Evolutionary conservation across 2,329 filamentous ascomycete genomes (phyloP).

Genomic region (Paraconiothyrium sp.): DNA sequence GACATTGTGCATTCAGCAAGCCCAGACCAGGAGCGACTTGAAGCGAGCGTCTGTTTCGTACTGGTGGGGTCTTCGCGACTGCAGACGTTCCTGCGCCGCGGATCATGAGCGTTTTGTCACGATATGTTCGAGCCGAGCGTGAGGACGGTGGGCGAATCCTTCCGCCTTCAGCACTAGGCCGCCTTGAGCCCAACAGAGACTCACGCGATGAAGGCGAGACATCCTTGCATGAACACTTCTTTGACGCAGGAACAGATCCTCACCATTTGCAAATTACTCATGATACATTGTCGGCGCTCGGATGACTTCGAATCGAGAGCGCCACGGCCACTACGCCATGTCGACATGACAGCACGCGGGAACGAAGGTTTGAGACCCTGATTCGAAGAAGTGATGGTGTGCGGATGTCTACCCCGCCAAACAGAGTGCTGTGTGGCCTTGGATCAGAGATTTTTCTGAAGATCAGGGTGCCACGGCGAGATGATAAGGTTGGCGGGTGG

Average conservation of each 20-base stretch:
- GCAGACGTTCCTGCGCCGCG: slow-evolving; percentile 19
- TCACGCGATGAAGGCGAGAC: slow-evolving; percentile 24
- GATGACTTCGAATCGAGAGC: not conserved
- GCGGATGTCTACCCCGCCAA: slow-evolving; percentile 27
- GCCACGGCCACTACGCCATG: not conserved
- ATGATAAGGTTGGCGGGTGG: slow-evolving; percentile 49
- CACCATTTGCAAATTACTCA: not conserved
- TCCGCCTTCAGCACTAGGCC: slow-evolving; percentile 7
- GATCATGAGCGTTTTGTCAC: slow-evolving; percentile 25
- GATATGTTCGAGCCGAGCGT: slow-evolving; percentile 28
- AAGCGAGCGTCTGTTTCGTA: slow-evolving; percentile 26
- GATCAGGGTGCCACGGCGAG: slow-evolving; percentile 47
- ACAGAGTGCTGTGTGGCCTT: slow-evolving; percentile 29
- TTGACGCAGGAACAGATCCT: not conserved
- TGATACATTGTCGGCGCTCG: not conserved
- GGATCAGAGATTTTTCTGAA: slow-evolving; percentile 36
- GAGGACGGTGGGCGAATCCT: slow-evolving; percentile 22
- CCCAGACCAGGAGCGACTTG: slow-evolving; percentile 9
- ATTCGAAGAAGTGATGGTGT: not conserved
- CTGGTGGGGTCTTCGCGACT: slow-evolving; percentile 21
- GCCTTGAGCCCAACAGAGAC: slow-evolving; percentile 11
- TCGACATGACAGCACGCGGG: not conserved
- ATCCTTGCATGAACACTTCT: slow-evolving; percentile 2
- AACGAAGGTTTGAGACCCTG: not conserved
- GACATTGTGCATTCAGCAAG: slow-evolving; percentile 12